Evolutionary conservation across 1,284 basidiomycete genomes (phyloP), one percentile per base, ranked within the genome.

Genomic region (Entoloma clypeatum): DNA sequence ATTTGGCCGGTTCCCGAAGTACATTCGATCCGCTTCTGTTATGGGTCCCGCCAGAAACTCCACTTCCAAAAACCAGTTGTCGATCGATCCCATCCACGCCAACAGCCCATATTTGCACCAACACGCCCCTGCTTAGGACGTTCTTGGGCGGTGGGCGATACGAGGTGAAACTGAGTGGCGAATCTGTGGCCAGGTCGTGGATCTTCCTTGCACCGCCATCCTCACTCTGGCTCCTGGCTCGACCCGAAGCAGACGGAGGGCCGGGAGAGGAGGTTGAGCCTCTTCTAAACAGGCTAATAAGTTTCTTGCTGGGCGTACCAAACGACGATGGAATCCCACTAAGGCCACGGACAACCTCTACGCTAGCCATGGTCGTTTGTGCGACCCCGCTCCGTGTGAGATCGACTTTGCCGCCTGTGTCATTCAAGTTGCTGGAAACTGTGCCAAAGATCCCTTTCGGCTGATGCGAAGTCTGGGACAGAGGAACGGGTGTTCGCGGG

Each of bases 71-170:
- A 19, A 84, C 70, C 34, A 82, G 64, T 17, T 65, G 65, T 8
- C 74, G 73, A 63, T 93, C 90, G 4, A 83, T 63, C 9, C 72
- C 70, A 56, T 93, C 90, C 29, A 93, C 60, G 2, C 79, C 89
- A 0, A 89, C 87, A 6, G 86, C 88, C 69, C 86, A 89, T 1
- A 94, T 84, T 55, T 92, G 89, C 7, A 94, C 79, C 10, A 94
- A 67, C 4, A 92, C 74, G 47, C 85, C 74, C 17, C 71, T 67
- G 37, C 75, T 69, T 1, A 79, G 74, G 2, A 92, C 77, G 55
- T 83, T 80, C 14, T 67, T 68, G 0, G 91, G 91, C 2, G 91
- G 88, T 23, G 75, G 59, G n/a, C 85, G 69, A 58, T 89, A 65
- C 14, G 61, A 60, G 5, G 68, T 69, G 36, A 71, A 71, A 10